Evolutionary conservation across 2,329 filamentous ascomycete species (phyloP).

Genomic region (Chaetomiaceae sp.): DNA sequence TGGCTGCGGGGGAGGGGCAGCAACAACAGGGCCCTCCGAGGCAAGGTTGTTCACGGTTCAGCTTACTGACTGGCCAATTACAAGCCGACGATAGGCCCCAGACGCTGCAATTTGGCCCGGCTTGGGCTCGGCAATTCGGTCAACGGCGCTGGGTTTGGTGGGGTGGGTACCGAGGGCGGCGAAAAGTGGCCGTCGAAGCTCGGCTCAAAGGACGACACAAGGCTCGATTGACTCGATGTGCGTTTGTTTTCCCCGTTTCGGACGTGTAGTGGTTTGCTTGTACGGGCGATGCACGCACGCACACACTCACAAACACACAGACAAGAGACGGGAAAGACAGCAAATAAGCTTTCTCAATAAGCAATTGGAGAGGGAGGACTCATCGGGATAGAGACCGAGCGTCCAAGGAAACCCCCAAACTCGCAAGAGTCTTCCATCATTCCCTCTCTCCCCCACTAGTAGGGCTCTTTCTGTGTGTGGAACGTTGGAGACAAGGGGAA

Average conservation of each 20-base stretch:
- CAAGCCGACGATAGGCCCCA: slow-evolving; percentile 4
- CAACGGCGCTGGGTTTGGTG: slow-evolving; percentile 37
- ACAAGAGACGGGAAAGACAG: too few relatives aligned
- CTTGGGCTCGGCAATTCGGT: slow-evolving; percentile 42
- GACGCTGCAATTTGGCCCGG: slow-evolving; percentile 13
- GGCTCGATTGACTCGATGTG: not conserved
- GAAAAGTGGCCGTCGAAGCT: slow-evolving; percentile 7
- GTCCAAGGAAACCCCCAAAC: too few relatives aligned
- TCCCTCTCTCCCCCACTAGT: too few relatives aligned
- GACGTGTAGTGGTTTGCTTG: too few relatives aligned
- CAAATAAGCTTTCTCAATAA: too few relatives aligned
- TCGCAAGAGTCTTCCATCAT: too few relatives aligned
- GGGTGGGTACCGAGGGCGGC: slow-evolving; percentile 8
- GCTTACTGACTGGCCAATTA: slow-evolving; percentile 9
- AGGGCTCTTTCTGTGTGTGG: not conserved
- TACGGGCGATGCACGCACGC: too few relatives aligned
- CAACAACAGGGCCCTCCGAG: not conserved
- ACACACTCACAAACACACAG: too few relatives aligned
- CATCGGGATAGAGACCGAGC: too few relatives aligned
- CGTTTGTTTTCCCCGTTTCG: not conserved
- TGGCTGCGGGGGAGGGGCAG: slow-evolving; percentile 23
- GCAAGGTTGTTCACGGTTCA: too few relatives aligned
- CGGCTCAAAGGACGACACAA: slow-evolving; percentile 16
- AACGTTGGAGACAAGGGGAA: slow-evolving; percentile 17
- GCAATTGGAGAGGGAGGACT: too few relatives aligned